Base-by-base conservation (phyloP, 257 asterid species). In the Petunia axillaris region DNA sequence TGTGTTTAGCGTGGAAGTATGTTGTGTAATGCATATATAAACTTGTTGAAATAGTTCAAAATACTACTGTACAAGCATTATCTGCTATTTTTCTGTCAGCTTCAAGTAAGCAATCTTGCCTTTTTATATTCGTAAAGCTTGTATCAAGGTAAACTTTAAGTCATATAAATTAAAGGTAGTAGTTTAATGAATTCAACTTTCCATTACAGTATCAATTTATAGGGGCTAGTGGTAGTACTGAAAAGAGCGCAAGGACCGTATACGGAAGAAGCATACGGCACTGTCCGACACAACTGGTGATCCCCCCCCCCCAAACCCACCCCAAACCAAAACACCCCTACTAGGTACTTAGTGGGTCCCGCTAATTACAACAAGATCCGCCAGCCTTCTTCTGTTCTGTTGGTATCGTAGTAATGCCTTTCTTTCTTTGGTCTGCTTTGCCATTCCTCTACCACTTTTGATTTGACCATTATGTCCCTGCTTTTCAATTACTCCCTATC, bases 191-290 rank as follows among this genome's bases (percentile, higher is more conserved):
- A 25, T 25, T 25, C 25, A 25, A 25, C 25, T 25, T 25, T 25
- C 25, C 25, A 25, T 25, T 25, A 25, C 25, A 25, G 25, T 25
- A 25, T 25, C 25, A 25, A 25, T 25, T 25, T 25, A 25, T 25
- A 25, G 25, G 25, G 25, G 25, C 25, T 25, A 3, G 11, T 39
- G 73, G 1, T 2, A 13, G 71, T 64, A 64, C 2, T 10, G 75
- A 3, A 54, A 25, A 62, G 63, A 62, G 81, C 79, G 63, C 75
- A 65, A 85, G 79, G 91, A 88, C 88, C 94, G 92, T 91, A 91
- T 91, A 89, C 94, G 95, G 92, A 92, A 82, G 44, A 76, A 54
- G 87, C 84, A 91, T 92, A 91, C 97, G 95, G 95, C 85, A 87
- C 83, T 82, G 86, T 79, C 76, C 81, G 86, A 91, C 91, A 81